These are phyloP conservation scores for Fusarium multiceps DNA, from an alignment of 2,329 filamentous ascomycete genomes.

Conservation along the genomic window DNA sequence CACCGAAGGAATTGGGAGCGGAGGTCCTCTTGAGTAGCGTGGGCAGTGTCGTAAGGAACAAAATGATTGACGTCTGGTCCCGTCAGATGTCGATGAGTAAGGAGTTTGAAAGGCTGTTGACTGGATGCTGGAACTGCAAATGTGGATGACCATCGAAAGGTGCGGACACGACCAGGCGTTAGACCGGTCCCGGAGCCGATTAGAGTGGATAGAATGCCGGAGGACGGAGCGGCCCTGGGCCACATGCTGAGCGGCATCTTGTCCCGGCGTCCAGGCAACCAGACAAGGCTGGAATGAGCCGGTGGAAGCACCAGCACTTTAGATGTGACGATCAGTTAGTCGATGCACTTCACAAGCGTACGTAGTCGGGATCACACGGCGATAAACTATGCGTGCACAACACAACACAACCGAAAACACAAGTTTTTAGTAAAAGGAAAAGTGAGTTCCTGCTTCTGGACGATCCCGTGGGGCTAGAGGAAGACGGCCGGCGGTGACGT, in stretches of 20 bases:
- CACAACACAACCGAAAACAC: neutral
- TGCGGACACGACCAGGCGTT: neutral
- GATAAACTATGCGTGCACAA: slow-evolving; percentile 1
- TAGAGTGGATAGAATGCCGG: slow-evolving; percentile 29
- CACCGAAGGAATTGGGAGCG: slow-evolving; percentile 51
- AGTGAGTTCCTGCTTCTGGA: slow-evolving; percentile 26
- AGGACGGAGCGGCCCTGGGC: slow-evolving; percentile 12
- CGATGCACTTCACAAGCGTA: slow-evolving; percentile 13
- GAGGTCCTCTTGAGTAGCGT: slow-evolving; percentile 49
- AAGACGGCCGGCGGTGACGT: slow-evolving; percentile 26
- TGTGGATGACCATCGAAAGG: slow-evolving; percentile 22
- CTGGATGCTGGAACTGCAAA: neutral
- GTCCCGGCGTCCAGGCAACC: neutral
- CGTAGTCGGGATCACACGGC: slow-evolving; percentile 15
- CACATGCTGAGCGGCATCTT: slow-evolving; percentile 23
- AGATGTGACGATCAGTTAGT: slow-evolving; percentile 4
- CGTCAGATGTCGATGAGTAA: slow-evolving; percentile 49
- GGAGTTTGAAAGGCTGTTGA: slow-evolving; percentile 39
- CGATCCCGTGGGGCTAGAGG: slow-evolving; percentile 26
- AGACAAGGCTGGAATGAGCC: neutral
- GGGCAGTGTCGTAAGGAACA: slow-evolving; percentile 49
- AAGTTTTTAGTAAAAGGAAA: slow-evolving; percentile 25
- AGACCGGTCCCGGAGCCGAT: slow-evolving; percentile 18
- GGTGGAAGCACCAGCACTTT: neutral
- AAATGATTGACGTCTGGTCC: slow-evolving; percentile 37